These are phyloP conservation scores for Metschnikowia arizonensis DNA, from an alignment of 805 yeast genomes.

Conservation along the genomic window DNA sequence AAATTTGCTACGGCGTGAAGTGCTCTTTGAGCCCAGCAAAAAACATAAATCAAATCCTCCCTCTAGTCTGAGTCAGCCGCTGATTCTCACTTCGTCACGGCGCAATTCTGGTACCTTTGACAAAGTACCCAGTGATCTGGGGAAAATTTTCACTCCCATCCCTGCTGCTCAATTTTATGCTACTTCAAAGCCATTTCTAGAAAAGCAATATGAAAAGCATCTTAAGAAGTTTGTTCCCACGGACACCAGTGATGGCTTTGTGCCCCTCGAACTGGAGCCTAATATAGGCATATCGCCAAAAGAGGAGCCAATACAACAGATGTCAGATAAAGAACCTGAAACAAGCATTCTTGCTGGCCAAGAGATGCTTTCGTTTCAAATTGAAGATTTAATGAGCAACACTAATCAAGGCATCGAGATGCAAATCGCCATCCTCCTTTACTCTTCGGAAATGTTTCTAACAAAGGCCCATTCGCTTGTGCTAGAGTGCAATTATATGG, in stretches of 20 bases:
- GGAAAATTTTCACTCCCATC: background rate
- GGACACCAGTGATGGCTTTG: constrained; percentile 11
- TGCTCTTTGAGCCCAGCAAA: constrained; percentile 13
- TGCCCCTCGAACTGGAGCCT: constrained; percentile 13
- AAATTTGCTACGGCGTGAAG: constrained; percentile 13
- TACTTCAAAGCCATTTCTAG: constrained; percentile 13
- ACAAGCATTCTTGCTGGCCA: background rate
- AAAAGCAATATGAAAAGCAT: constrained; percentile 17
- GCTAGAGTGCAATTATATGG: constrained; percentile 10
- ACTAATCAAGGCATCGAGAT: constrained; percentile 4
- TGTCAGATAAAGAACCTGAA: background rate
- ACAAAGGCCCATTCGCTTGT: constrained; percentile 14
- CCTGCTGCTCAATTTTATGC: constrained; percentile 14
- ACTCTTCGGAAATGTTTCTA: constrained; percentile 12
- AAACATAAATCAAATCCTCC: constrained; percentile 3
- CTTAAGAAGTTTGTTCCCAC: constrained; percentile 11
- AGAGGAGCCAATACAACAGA: background rate
- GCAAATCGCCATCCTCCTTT: constrained; percentile 10
- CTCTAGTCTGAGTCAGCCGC: constrained; percentile 14
- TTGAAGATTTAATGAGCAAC: constrained; percentile 2
- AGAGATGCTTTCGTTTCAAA: background rate
- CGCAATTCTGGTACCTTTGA: background rate
- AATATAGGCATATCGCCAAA: background rate
- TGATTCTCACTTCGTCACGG: constrained; percentile 14
- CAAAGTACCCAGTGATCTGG: background rate